A percentile compares a stretch with the other conserved stretches of the same genome.
Evolutionary conservation across 2,329 filamentous ascomycete species (phyloP).

Genomic region (Epichloe hybrida): DNA sequence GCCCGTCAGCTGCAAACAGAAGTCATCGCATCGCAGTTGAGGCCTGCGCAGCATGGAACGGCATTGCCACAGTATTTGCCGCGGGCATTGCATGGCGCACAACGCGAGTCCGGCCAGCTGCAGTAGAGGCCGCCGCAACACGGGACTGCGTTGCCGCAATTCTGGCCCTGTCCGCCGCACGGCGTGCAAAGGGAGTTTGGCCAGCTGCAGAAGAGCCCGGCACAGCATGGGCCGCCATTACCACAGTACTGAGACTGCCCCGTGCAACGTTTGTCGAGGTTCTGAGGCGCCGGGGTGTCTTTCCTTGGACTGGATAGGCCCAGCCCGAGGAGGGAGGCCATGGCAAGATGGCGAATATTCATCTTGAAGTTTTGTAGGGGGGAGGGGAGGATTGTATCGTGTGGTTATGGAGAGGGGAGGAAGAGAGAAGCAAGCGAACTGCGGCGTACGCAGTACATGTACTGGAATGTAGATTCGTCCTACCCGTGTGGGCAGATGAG

Average conservation of each 20-base stretch:
- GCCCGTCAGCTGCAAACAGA: background rate
- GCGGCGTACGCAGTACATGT: background rate
- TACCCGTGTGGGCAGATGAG: too few relatives aligned
- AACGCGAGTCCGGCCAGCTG: background rate
- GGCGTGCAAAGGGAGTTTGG: background rate
- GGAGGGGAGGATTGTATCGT: too few relatives aligned
- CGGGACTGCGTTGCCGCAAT: constrained; percentile 2
- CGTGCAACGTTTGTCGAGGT: background rate
- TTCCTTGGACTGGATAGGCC: background rate
- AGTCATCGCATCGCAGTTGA: background rate
- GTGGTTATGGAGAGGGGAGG: too few relatives aligned
- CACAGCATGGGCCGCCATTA: background rate
- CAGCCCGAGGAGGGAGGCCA: background rate
- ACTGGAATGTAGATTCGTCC: too few relatives aligned
- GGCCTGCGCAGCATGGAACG: background rate
- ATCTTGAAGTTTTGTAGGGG: background rate
- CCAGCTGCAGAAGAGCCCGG: constrained; percentile 3
- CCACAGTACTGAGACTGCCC: background rate
- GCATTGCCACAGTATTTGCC: background rate
- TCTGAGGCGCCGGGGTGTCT: background rate
- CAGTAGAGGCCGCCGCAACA: constrained; percentile 1
- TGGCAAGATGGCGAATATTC: background rate
- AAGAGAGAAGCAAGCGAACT: too few relatives aligned
- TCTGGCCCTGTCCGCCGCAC: background rate
- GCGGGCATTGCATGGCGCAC: background rate